Percentiles rank a stretch among this genome's conserved stretches.
Conservation (phyloP, 2,329 filamentous ascomycete genomes). For the Trichoderma sp. region DNA sequence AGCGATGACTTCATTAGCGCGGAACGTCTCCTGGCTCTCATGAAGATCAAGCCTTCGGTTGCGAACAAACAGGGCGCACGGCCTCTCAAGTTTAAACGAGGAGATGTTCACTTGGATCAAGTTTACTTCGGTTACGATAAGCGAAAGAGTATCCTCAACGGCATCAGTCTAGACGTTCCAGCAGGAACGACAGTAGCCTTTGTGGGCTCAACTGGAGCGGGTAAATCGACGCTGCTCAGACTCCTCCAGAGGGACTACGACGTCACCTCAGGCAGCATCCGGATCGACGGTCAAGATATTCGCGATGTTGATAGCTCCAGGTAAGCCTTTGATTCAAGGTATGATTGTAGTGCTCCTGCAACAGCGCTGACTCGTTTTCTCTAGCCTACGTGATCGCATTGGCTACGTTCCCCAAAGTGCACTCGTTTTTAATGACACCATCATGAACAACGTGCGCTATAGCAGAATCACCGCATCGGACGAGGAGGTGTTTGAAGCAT, state of each 20-base stretch:
- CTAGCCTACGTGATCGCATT: conserved; percentile 51
- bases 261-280: conserved; percentile 50
- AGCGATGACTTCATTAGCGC: conserved; percentile 57
- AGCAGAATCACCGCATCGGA: conserved; percentile 53
- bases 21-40: conserved; percentile 56
- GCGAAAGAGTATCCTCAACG: conserved; percentile 55
- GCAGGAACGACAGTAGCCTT: conserved; percentile 57
- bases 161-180: conserved; percentile 49
- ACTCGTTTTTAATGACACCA: conserved; percentile 55
- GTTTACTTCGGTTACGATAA: conserved; percentile 60
- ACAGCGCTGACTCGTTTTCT: conserved; percentile 22
- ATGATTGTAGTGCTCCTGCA: not conserved
- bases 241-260: conserved; percentile 61
- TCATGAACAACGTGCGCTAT: conserved; percentile 59
- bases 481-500: conserved; percentile 54
- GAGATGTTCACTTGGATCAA: conserved; percentile 52
- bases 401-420: conserved; percentile 56
- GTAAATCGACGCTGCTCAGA: conserved; percentile 57
- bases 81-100: conserved; percentile 49
- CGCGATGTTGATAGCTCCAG: conserved; percentile 51
- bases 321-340: conserved; percentile 26
- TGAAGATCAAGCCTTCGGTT: conserved; percentile 56
- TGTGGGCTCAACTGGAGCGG: conserved; percentile 58
- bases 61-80: conserved; percentile 50
- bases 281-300: conserved; percentile 56